These are phyloP conservation scores for Candida germanica DNA, from an alignment of 805 yeast genomes.

Conservation along the genomic window DNA sequence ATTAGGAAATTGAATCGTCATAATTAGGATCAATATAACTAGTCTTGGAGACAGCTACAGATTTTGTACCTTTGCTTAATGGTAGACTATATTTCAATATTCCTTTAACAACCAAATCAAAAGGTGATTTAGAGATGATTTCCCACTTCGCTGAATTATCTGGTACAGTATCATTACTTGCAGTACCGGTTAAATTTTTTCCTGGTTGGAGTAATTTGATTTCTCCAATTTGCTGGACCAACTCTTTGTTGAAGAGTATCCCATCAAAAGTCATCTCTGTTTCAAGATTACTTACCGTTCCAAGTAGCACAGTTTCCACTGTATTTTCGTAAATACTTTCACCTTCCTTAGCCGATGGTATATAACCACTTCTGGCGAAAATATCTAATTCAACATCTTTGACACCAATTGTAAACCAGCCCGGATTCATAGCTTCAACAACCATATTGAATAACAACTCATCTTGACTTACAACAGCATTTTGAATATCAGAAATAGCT, in stretches of 20 bases:
- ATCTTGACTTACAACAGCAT: conserved; percentile 76
- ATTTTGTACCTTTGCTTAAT: conserved; percentile 46
- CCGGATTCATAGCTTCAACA: conserved; percentile 83
- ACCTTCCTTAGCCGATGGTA: conserved; percentile 15
- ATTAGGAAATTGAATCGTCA: conserved; percentile 2
- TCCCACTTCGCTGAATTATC: conserved; percentile 65
- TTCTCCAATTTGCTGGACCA: conserved; percentile 60
- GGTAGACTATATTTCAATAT: conserved; percentile 76
- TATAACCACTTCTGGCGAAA: conserved; percentile 69
- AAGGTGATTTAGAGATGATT: conserved; percentile 69
- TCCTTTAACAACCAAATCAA: conserved; percentile 82
- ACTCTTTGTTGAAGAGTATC: conserved; percentile 65
- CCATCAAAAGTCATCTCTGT: conserved; percentile 74
- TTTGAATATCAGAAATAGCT: conserved; percentile 56
- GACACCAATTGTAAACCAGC: conserved; percentile 66
- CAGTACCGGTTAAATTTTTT: conserved; percentile 31
- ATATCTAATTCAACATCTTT: conserved; percentile 73
- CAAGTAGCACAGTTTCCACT: conserved; percentile 70
- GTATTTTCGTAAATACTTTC: conserved; percentile 5
- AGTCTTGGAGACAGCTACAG: conserved; percentile 60
- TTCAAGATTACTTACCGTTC: conserved; percentile 64
- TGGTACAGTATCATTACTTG: conserved; percentile 21
- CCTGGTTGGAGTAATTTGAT: conserved; percentile 77
- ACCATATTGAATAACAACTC: conserved; percentile 78
- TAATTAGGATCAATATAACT: conserved; percentile 52